Percentiles rank a stretch among this genome's conserved stretches.
These are phyloP conservation scores for Corchorus capsularis DNA, from an alignment of 345 rosid genomes.

Conservation along the genomic window DNA sequence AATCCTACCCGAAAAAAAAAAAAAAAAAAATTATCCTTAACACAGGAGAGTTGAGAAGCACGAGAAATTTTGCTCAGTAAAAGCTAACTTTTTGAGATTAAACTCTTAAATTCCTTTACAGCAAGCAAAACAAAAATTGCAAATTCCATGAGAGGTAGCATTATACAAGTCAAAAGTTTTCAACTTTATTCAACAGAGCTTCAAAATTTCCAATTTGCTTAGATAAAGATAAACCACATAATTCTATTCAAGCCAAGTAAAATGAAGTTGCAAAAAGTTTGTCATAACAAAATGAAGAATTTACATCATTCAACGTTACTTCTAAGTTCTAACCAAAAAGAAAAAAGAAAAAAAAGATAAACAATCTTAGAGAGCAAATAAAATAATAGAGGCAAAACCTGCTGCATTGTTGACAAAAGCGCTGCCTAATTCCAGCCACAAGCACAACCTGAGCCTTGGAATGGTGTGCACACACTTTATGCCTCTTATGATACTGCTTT, in stretches of 20 bases:
- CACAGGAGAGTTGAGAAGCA: not conserved
- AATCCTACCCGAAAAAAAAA: too few species aligned
- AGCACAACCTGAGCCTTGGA: constrained; percentile 71
- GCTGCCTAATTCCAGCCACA: constrained; percentile 58
- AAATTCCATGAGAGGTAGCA: not conserved
- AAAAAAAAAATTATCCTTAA: too few species aligned
- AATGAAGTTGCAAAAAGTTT: not conserved
- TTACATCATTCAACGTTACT: not conserved
- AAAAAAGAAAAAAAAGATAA: not conserved
- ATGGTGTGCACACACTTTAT: constrained; percentile 76
- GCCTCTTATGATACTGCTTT: constrained; percentile 65
- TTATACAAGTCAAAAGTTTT: not conserved
- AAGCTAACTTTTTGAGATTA: not conserved
- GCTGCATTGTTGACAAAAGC: constrained; percentile 91
- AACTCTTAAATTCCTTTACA: not conserved
- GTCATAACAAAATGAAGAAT: not conserved
- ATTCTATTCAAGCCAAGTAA: not conserved
- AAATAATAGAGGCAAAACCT: constrained; percentile 38
- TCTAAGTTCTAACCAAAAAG: not conserved
- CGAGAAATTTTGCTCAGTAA: not conserved
- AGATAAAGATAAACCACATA: not conserved
- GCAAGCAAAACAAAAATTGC: not conserved
- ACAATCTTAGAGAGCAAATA: not conserved
- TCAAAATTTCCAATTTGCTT: not conserved
- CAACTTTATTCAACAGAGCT: not conserved